Evolutionary conservation across 495 filamentous ascomycete species (phyloP).

Genomic region (Cryomyces minteri): DNA sequence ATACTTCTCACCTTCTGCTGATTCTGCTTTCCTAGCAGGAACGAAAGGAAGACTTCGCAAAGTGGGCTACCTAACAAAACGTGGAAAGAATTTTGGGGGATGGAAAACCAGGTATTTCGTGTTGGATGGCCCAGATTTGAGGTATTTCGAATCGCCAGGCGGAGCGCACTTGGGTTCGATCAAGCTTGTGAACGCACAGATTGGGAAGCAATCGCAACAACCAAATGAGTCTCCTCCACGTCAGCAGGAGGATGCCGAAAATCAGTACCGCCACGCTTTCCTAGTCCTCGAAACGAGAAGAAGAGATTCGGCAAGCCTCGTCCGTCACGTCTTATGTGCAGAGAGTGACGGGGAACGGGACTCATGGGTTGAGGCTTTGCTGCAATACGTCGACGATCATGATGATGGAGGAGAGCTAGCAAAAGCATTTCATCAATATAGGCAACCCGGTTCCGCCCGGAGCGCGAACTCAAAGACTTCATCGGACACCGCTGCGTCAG

Average conservation of each 20-base stretch:
- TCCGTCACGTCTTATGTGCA: slow-evolving; percentile 89
- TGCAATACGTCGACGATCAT: slow-evolving; percentile 74
- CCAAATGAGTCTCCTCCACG: slow-evolving; percentile 37
- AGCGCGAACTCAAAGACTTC: neutral
- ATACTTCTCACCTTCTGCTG: slow-evolving; percentile 23
- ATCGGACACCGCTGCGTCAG: neutral
- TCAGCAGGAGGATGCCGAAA: slow-evolving; percentile 57
- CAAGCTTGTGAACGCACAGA: slow-evolving; percentile 77
- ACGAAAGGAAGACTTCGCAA: slow-evolving; percentile 27
- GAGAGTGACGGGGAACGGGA: slow-evolving; percentile 90
- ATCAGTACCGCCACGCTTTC: slow-evolving; percentile 93
- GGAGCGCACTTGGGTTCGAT: slow-evolving; percentile 85
- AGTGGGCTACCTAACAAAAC: slow-evolving; percentile 86
- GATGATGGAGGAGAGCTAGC: slow-evolving; percentile 13
- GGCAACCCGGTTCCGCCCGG: neutral
- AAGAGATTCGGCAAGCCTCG: slow-evolving; percentile 77
- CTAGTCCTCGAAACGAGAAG: slow-evolving; percentile 87
- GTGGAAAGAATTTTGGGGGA: slow-evolving; percentile 96
- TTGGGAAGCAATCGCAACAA: slow-evolving; percentile 67
- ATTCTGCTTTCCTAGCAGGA: neutral
- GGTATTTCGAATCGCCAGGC: slow-evolving; percentile 79
- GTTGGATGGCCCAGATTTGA: slow-evolving; percentile 72
- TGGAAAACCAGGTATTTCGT: slow-evolving; percentile 96
- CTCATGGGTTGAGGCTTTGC: slow-evolving; percentile 75
- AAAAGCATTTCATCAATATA: neutral